Evolutionary conservation across 2,329 filamentous ascomycete species (phyloP), one percentile per base, ranked within the genome.

Genomic region (Cephalotrichum gorgonifer): DNA sequence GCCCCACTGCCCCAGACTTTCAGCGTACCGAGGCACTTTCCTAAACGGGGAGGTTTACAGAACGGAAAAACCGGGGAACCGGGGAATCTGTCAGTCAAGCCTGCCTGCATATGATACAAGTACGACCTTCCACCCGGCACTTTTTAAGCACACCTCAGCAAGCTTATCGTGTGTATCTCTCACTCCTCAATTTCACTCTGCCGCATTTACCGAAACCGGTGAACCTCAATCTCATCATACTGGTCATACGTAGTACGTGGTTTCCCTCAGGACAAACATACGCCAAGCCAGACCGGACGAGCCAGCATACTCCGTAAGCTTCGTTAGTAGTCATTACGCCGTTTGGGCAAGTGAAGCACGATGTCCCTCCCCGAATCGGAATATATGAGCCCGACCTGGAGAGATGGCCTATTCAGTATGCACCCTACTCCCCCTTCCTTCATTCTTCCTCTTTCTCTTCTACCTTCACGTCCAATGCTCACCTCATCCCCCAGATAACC

Each of bases 371-470:
- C 84, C 7, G 82, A 81, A 57, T 83, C 81, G 47, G 75, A 86
- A 53, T 95, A 89, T 60, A 64, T 96, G 56, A 94, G 87, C 65
- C 75, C 81, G 51, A 80, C 89, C 57, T 96, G 90, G 89, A 83
- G 76, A 57, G 85, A 95, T 67, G 87, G 84, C 54, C 84, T 96
- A 54, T 95, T 96, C 63, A 78, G 88, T 93, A 67, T 55, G 74
- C 54, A 30, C 42, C 47, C 2, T 55, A 31, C 42, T 47, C 2
- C 46, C 14, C 49, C 22, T 17, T 33, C 14, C 44, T 12, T 12
- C n/a, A 12, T 12, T 14, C 9, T 26, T 31, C 11, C 6, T 22
- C 17, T 23, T 12, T 6, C n/a, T 25, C 28, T 23, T 23, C 23
- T 26, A 7, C 5, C 3, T n/a, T 44, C 27, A 20, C 7, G 5